Conservation (phyloP, 2,329 filamentous ascomycete genomes). For the Fusarium palustre region DNA sequence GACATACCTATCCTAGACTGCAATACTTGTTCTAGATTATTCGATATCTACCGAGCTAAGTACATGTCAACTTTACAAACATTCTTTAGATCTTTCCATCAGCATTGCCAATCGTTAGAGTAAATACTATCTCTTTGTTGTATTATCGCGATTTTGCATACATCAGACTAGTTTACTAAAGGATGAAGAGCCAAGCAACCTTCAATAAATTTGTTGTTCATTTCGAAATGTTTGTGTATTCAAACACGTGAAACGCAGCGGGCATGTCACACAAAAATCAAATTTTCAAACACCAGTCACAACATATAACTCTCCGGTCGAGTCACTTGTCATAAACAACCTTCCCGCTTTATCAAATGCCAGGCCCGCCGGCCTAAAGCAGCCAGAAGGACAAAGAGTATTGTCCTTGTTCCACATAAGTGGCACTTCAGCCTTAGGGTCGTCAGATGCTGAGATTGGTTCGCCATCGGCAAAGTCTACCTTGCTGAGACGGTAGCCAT, state of each 20-base stretch:
- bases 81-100: too few species aligned
- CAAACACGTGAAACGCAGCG: too few species aligned
- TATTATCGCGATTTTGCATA: too few species aligned
- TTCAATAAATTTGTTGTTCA: too few species aligned
- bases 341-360: conserved; percentile 6
- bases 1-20: neutral
- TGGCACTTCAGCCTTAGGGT: conserved; percentile 7
- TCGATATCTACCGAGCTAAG: too few species aligned
- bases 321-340: conserved; percentile 12
- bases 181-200: too few species aligned
- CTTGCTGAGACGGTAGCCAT: conserved; percentile 16
- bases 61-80: too few species aligned
- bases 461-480: conserved; percentile 6
- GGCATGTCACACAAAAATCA: too few species aligned
- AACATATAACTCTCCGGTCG: conserved; percentile 9
- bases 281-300: neutral
- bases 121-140: too few species aligned
- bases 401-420: conserved; percentile 20
- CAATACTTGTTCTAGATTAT: neutral
- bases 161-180: too few species aligned
- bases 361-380: conserved; percentile 4
- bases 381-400: neutral
- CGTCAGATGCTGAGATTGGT: neutral
- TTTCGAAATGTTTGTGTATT: too few species aligned
- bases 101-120: too few species aligned